Evolutionary conservation across 2,329 filamentous ascomycete species (phyloP).

Genomic region (Thelonectria blattea): DNA sequence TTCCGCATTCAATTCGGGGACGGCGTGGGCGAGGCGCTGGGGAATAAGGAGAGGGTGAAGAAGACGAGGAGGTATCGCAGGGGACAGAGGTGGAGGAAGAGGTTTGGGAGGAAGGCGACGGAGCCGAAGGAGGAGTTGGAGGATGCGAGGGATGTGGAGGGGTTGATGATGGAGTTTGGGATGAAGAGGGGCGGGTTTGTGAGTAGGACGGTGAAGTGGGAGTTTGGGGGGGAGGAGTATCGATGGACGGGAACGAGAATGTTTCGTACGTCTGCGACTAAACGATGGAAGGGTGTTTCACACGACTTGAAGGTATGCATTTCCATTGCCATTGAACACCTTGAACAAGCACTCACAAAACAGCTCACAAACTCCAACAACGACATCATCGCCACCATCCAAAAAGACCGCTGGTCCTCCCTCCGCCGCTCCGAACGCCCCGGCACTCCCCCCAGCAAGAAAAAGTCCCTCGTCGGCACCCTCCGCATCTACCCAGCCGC

Average conservation of each 20-base stretch:
- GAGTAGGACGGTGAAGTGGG: slow-evolving; percentile 15
- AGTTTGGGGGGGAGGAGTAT: slow-evolving; percentile 13
- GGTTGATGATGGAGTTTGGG: slow-evolving; percentile 1
- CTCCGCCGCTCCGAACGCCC: slow-evolving; percentile 1
- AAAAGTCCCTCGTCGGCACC: slow-evolving; percentile 4
- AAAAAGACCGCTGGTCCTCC: slow-evolving; percentile 19
- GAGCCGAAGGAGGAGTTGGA: slow-evolving; percentile 12
- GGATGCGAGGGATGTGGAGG: slow-evolving; percentile 9
- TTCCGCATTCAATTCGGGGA: slow-evolving; percentile 25
- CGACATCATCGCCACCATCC: slow-evolving; percentile 13
- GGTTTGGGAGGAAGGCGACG: slow-evolving; percentile 8
- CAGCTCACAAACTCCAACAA: background rate
- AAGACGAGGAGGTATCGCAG: slow-evolving; percentile 4
- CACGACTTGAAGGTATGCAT: slow-evolving; percentile 21
- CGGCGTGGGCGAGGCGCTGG: slow-evolving; percentile 22
- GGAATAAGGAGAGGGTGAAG: slow-evolving; percentile 16
- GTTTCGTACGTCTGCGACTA: background rate
- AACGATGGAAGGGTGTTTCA: slow-evolving; percentile 12
- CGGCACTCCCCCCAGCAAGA: slow-evolving; percentile 7
- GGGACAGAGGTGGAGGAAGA: slow-evolving; percentile 10
- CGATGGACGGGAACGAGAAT: slow-evolving; percentile 19
- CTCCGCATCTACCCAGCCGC: slow-evolving; percentile 7
- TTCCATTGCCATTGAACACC: too few relatives aligned
- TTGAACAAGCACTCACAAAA: background rate
- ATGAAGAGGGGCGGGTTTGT: slow-evolving; percentile 14